Base-by-base conservation (phyloP, 73 alveolate genomes). In the Stentor coeruleus region DNA sequence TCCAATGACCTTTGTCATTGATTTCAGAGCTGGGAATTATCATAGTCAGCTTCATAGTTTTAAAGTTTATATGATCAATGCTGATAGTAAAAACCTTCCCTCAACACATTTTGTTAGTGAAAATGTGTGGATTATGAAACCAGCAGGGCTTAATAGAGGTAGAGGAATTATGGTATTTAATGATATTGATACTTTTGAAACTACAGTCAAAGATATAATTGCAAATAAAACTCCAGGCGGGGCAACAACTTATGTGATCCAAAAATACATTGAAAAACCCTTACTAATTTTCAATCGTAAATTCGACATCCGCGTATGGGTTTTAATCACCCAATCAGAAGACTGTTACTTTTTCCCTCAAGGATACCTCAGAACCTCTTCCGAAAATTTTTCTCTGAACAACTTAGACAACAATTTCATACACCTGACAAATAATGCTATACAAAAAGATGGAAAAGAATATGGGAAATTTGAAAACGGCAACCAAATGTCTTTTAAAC, bases 181-280 rank as follows among this genome's bases (percentile, higher is more conserved):
- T 38, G 89, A 93, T 84, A 84, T 97, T 55, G 96, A 87, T 55
- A 97, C 90, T 59, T 94, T 96, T 59, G 75, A 87, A 66, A 81
- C 82, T 20, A 85, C 87, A 74, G 40, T 92, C 2, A 84, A 73
- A 58, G 42, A 86, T 36, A 77, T 82, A 33, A 80, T 66, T 0
- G 41, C 37, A 1, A 66, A 66, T 20, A 66, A 66, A 66, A 11
- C 41, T 26, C 79, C 79, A 26, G n/a, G n/a, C 1, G 33, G 42
- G 2, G 37, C 79, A 20, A 66, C 11, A 33, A 49, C 66, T 20
- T 91, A 91, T 88, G 96, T 96, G 3, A 90, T 96, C 1, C 95
- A 96, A 89, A 98, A 98, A 89, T 98, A 98, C 84, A 97, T 98
- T 1, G 99, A 98, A 88, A 98, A 98, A 84, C 99, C 99, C 3